Conservation (phyloP, 345 rosid genomes). For the Cochlearia excelsa region DNA sequence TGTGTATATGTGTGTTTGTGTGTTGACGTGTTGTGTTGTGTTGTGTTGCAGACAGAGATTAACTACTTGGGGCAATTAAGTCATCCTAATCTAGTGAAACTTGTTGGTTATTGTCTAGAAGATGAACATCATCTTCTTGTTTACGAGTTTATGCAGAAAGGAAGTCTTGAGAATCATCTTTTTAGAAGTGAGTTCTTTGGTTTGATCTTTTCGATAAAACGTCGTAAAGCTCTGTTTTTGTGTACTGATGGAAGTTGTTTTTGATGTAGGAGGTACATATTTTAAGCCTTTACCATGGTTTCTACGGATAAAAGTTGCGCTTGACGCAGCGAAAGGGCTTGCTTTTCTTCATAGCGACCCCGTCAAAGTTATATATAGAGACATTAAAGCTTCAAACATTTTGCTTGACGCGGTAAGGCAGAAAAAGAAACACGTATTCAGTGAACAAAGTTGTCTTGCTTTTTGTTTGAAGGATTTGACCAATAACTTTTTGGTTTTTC, state of each 20-base stretch:
- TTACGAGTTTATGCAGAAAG: too few species aligned
- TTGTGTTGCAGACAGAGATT: slow-evolving; percentile 66
- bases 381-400: slow-evolving; percentile 65
- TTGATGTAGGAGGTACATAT: slow-evolving; percentile 60
- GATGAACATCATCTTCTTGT: slow-evolving; percentile 52
- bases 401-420: slow-evolving; percentile 67
- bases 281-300: slow-evolving; percentile 87
- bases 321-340: slow-evolving; percentile 25
- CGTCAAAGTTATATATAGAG: slow-evolving; percentile 45
- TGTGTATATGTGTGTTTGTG: not conserved
- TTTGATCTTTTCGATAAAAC: not conserved
- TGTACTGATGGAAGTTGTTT: slow-evolving; percentile 25
- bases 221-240: not conserved
- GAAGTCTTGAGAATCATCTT: slow-evolving; percentile 86
- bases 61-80: slow-evolving; percentile 72
- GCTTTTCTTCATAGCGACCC: slow-evolving; percentile 87
- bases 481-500: slow-evolving; percentile 9
- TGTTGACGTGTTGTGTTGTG: slow-evolving; percentile 13
- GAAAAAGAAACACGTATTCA: not conserved
- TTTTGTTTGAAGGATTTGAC: not conserved
- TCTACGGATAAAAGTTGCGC: slow-evolving; percentile 77
- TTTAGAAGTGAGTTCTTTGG: slow-evolving; percentile 64
- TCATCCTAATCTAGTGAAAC: slow-evolving; percentile 18
- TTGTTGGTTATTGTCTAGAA: slow-evolving; percentile 85
- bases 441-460: not conserved